Evolutionary conservation across 257 asterid genomes (phyloP).

Genomic region (Solanum chiquidenum): DNA sequence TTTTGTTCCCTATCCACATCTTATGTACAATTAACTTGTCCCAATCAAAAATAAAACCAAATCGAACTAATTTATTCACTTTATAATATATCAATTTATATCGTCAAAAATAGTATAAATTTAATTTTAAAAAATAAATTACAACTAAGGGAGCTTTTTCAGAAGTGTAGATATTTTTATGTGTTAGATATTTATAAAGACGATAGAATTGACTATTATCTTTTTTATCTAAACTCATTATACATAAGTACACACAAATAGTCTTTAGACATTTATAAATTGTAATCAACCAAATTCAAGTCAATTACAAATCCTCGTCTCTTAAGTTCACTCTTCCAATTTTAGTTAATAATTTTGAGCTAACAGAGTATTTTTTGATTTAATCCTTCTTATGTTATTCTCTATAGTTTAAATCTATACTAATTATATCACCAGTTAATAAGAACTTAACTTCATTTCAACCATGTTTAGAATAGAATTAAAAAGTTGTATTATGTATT

Average conservation of each 20-base stretch:
- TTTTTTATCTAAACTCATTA: background rate
- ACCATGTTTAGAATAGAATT: background rate
- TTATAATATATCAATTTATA: background rate
- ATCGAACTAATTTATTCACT: background rate
- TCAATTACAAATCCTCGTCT: background rate
- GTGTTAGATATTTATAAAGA: background rate
- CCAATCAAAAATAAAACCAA: background rate
- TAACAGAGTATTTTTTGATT: too few relatives aligned
- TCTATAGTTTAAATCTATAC: too few relatives aligned
- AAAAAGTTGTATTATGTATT: background rate
- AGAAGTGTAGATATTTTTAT: background rate
- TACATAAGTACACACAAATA: too few relatives aligned
- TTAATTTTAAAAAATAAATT: background rate
- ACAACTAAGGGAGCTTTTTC: background rate
- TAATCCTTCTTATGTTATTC: too few relatives aligned
- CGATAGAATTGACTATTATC: background rate
- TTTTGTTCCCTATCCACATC: background rate
- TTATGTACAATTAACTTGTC: background rate
- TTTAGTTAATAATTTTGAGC: too few relatives aligned
- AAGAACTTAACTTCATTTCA: background rate
- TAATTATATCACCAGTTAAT: too few relatives aligned
- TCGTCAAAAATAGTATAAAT: background rate
- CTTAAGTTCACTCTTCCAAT: background rate
- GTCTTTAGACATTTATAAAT: background rate
- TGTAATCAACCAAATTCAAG: background rate